phyloP scores from a whole-genome alignment of 257 asterid genomes.

The Henckelia pumila region DNA sequence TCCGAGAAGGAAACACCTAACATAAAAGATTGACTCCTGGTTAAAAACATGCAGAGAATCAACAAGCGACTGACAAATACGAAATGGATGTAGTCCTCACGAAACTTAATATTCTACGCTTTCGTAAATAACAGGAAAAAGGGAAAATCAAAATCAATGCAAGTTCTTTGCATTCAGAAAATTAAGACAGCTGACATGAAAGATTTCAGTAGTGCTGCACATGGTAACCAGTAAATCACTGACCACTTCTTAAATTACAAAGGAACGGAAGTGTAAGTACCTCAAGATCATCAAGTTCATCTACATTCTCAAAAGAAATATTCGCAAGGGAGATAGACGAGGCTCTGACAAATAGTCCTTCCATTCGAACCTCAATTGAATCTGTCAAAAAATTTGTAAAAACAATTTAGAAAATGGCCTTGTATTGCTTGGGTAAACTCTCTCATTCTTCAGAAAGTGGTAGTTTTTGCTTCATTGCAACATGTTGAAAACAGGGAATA shows the following conservation, averaged over 20 bases:
- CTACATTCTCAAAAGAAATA: conserved; percentile 62
- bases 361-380: conserved; percentile 59
- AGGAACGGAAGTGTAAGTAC: conserved; percentile 32
- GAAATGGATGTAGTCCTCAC: background rate
- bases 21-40: conserved; percentile 27
- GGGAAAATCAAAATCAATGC: background rate
- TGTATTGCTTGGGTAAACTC: conserved; percentile 17
- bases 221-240: background rate
- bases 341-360: conserved; percentile 63
- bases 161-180: no score
- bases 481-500: background rate
- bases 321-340: conserved; percentile 65
- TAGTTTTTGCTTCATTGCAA: background rate
- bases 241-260: background rate
- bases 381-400: conserved; percentile 54
- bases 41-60: conserved; percentile 20
- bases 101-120: background rate
- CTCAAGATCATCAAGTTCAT: conserved; percentile 69
- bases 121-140: background rate
- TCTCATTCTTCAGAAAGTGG: conserved; percentile 12
- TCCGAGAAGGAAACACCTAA: conserved; percentile 79
- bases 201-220: background rate
- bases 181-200: background rate
- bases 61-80: conserved; percentile 8
- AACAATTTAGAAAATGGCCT: conserved; percentile 20